phyloP scores from a whole-genome alignment of 2,329 filamentous ascomycete species.

The Thelonectria discophora region DNA sequence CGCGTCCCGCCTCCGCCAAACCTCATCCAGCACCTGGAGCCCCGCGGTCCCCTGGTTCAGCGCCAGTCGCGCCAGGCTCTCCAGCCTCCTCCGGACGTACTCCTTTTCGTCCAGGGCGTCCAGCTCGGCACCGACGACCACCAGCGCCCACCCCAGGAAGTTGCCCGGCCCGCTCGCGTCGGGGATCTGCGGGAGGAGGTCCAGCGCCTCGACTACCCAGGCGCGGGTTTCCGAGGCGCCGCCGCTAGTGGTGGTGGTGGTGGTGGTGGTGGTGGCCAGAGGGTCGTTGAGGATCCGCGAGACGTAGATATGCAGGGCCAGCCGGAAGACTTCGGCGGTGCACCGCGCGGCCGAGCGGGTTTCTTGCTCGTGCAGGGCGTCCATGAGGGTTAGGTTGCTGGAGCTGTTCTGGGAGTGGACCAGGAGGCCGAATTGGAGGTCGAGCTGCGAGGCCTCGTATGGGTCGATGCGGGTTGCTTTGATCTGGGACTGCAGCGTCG shows the following conservation, averaged over 20 bases:
- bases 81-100: neutral
- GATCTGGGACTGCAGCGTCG: neutral
- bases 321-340: neutral
- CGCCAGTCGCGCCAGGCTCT: neutral
- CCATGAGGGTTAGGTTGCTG: too few species aligned
- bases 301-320: neutral
- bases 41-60: neutral
- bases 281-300: neutral
- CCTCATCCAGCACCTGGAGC: neutral
- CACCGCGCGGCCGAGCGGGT: neutral
- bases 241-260: too few species aligned
- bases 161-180: neutral
- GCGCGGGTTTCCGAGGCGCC: too few species aligned
- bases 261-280: too few species aligned
- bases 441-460: too few species aligned
- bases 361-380: neutral
- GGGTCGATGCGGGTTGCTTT: neutral
- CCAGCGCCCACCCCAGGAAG: neutral
- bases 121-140: neutral
- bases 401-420: too few species aligned
- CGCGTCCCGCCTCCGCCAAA: neutral
- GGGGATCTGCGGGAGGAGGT: neutral
- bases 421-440: neutral
- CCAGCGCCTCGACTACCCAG: neutral
- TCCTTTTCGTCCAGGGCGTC: neutral